phyloP scores from a whole-genome alignment of 2,329 filamentous ascomycete genomes.

The Aspergillus nomiae region DNA sequence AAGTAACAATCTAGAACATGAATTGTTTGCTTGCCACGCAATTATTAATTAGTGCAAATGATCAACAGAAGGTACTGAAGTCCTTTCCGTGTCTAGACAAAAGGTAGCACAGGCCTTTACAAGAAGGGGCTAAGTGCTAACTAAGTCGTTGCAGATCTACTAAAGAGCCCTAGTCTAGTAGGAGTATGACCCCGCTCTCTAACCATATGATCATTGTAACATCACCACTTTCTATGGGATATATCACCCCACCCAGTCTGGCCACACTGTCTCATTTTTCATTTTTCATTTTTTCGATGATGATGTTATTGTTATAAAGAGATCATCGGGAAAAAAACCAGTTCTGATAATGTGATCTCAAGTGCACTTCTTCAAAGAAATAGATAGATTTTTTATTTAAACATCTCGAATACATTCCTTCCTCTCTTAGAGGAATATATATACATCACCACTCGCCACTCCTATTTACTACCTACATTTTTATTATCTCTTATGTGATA shows the following conservation, averaged over 20 bases:
- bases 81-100: background rate
- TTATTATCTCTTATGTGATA: background rate
- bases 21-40: background rate
- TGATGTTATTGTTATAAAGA: background rate
- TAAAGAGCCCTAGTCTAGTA: background rate
- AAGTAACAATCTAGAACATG: background rate
- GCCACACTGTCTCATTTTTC: background rate
- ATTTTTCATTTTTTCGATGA: background rate
- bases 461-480: background rate
- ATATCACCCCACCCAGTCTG: background rate
- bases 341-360: background rate
- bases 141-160: background rate
- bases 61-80: background rate
- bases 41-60: background rate
- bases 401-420: background rate
- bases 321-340: background rate
- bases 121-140: background rate
- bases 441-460: too few relatives aligned
- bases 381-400: background rate
- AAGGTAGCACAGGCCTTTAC: background rate
- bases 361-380: background rate
- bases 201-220: conserved; percentile 6
- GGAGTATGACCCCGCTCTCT: background rate
- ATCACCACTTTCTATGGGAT: background rate
- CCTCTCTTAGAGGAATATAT: too few relatives aligned